Base-by-base conservation (phyloP, 306 rosid species). In the Lithocarpus polystachyus region DNA sequence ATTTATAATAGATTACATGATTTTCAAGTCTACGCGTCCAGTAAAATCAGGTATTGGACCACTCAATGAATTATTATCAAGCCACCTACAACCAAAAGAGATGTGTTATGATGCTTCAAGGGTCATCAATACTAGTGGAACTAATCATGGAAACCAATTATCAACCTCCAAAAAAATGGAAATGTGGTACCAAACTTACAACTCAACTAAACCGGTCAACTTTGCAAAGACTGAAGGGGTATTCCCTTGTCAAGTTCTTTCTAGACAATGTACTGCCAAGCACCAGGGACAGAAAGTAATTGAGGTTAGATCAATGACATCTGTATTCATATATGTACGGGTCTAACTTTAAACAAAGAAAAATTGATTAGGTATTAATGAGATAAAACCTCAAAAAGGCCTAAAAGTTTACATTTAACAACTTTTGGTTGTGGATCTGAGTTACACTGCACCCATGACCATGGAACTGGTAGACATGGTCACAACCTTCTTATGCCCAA, bases 401-500 rank as follows among this genome's bases (percentile, higher is more conserved):
- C 60, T 68, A 81, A 84, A 84, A 53, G 68, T 54, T 80, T 91
- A 95, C 99, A 95, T 86, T 87, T 86, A 90, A 87, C 83, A 83
- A 95, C 83, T 83, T 87, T 90, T 83, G 98, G 98, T 48, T 74
- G 97, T 62, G 80, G 84, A 84, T 93, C 94, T 29, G 93, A 80
- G 90, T 84, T 91, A 77, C 99, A 95, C 20, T 69, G 92, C 86
- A 93, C 81, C 98, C 99, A 95, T 51, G 99, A 90, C 99, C 99
- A 95, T 31, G 99, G 90, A 82, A 87, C 98, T 74, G 99, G 99
- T 56, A 89, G 74, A 86, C 98, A 95, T n/a, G 99, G 60, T 95
- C 99, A 67, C 99, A 98, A 5, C 97, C 97, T 87, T 95, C 98
- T 62, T 82, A 86, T 13, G 88, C 91, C 98, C 96, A 93, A 72